Evolutionary conservation across 1,284 basidiomycete species (phyloP).

Genomic region (Ceratobasidium sp.): DNA sequence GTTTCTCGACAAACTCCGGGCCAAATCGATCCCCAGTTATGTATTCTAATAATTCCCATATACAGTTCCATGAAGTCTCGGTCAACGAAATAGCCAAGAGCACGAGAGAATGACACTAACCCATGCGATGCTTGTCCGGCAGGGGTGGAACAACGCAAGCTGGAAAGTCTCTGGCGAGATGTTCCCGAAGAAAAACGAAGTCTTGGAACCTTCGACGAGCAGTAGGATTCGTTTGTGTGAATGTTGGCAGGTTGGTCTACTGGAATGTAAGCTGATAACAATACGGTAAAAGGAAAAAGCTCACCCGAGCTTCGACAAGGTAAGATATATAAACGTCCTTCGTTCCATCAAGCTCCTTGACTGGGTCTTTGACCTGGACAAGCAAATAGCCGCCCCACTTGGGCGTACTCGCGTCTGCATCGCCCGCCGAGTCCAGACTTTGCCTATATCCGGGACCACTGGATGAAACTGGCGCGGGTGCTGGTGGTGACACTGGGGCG

Average conservation of each 20-base stretch:
- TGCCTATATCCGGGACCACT: constrained; percentile 42
- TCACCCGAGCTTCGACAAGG: constrained; percentile 88
- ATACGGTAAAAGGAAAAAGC: constrained; percentile 49
- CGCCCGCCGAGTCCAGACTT: constrained; percentile 39
- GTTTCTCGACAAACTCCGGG: constrained; percentile 94
- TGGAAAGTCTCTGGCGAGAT: constrained; percentile 92
- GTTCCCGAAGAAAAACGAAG: constrained; percentile 93
- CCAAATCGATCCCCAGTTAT: constrained; percentile 98
- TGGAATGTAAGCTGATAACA: constrained; percentile 47
- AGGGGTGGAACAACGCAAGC: constrained; percentile 96
- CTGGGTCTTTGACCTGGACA: constrained; percentile 89
- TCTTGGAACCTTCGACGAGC: constrained; percentile 94
- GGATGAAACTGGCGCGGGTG: constrained; percentile 35
- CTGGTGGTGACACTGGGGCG: constrained; percentile 52
- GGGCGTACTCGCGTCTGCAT: constrained; percentile 58
- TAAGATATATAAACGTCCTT: constrained; percentile 98
- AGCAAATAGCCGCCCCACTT: constrained; percentile 93
- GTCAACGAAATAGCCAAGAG: not conserved
- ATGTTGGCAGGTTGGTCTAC: constrained; percentile 86
- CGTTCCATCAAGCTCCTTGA: constrained; percentile 95
- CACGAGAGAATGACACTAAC: constrained; percentile 64
- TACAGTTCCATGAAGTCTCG: not conserved
- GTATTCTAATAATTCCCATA: constrained; percentile 76
- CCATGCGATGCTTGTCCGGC: constrained; percentile 96
- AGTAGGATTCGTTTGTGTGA: constrained; percentile 78